A percentile compares a stretch with the other conserved stretches of the same genome.
Evolutionary conservation across 345 rosid genomes (phyloP).

Genomic region (Rhodomyrtus tomentosa): DNA sequence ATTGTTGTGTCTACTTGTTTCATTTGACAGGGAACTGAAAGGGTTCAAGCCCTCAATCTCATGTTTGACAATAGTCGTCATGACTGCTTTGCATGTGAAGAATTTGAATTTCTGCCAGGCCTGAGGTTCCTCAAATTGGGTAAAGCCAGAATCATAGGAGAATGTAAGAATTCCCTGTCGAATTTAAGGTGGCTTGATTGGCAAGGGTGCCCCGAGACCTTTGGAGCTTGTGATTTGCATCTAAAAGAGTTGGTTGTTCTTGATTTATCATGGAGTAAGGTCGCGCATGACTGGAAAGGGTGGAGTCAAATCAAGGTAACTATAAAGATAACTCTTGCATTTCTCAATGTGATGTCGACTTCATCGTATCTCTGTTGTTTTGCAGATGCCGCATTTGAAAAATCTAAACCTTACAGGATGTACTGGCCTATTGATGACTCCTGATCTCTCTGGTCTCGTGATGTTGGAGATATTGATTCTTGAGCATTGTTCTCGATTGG

Average conservation of each 20-base stretch:
- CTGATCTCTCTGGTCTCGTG: neutral
- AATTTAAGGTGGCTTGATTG: too few species aligned
- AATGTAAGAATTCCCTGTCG: neutral
- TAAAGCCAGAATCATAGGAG: neutral
- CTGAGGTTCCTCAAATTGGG: neutral
- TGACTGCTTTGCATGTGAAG: neutral
- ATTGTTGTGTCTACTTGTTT: neutral
- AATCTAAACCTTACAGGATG: neutral
- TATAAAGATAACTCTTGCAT: accelerated
- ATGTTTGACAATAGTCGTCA: neutral
- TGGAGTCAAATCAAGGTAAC: neutral
- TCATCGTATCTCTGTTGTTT: neutral
- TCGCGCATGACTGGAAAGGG: neutral
- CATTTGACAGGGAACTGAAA: neutral
- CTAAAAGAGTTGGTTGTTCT: neutral
- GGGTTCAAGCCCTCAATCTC: neutral
- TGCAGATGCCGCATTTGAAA: neutral
- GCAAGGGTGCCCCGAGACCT: too few species aligned
- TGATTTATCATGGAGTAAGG: neutral
- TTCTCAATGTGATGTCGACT: neutral
- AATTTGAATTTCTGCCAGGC: neutral
- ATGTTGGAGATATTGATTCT: neutral
- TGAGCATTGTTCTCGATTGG: neutral
- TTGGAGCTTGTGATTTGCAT: neutral
- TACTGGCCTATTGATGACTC: neutral